Percentiles rank a stretch among this genome's conserved stretches.
These are phyloP conservation scores for Passiflora organensis DNA, from an alignment of 345 rosid genomes.

Conservation along the genomic window DNA sequence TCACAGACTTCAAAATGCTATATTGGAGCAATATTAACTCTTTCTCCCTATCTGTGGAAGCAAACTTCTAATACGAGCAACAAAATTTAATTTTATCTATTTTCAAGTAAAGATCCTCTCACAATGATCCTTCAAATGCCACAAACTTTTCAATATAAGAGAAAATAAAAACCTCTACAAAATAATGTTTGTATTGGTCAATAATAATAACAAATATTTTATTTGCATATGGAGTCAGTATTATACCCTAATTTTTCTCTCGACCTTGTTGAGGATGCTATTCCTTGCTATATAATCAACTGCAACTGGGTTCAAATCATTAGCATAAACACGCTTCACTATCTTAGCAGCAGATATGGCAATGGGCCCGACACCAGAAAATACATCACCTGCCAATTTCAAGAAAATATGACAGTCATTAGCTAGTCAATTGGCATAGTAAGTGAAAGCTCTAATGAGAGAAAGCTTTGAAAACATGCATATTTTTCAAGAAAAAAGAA, in stretches of 20 bases:
- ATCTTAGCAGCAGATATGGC: constrained; percentile 76
- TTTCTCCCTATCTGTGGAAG: no score
- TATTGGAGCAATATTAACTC: not conserved
- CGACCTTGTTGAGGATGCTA: constrained; percentile 68
- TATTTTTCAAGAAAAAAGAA: no score
- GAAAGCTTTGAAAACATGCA: not conserved
- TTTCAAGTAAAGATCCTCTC: no score
- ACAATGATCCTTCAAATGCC: no score
- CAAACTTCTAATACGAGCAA: no score
- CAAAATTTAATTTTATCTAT: no score
- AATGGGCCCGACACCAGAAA: constrained; percentile 80
- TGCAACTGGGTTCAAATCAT: constrained; percentile 83
- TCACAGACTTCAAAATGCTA: not conserved
- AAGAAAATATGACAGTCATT: constrained; percentile 4
- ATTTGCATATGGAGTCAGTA: not conserved
- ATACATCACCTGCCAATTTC: constrained; percentile 67
- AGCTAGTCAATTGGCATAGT: not conserved
- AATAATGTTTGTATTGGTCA: not conserved
- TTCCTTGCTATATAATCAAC: constrained; percentile 74
- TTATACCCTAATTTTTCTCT: constrained; percentile 62
- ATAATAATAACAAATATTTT: not conserved
- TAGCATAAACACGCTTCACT: constrained; percentile 79
- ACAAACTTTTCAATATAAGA: no score
- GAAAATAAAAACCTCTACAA: no score
- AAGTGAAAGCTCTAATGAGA: not conserved